Conservation (phyloP, 2,329 filamentous ascomycete genomes). For the Camptophora hylomeconis region DNA sequence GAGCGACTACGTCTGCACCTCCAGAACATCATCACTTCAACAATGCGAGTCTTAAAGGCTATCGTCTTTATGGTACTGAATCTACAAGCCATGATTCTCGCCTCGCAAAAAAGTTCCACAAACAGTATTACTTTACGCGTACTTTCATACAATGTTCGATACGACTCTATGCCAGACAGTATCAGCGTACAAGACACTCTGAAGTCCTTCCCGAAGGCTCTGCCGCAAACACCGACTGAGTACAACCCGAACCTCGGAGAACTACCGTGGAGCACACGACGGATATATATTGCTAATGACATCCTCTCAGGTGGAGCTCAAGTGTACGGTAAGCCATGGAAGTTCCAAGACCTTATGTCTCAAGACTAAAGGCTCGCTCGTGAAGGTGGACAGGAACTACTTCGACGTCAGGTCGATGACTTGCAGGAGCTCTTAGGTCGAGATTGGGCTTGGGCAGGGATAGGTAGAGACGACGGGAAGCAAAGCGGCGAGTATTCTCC, state of each 20-base stretch:
- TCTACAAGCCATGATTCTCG: too few species aligned
- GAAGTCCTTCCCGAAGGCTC: not conserved
- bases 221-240: not conserved
- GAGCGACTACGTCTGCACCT: too few species aligned
- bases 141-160: not conserved
- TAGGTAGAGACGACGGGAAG: constrained; percentile 1
- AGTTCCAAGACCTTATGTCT: not conserved
- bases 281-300: constrained; percentile 1
- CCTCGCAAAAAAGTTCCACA: too few species aligned
- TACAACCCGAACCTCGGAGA: not conserved
- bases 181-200: constrained; percentile 1
- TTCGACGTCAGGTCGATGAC: not conserved
- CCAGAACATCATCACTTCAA: too few species aligned
- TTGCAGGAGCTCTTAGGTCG: not conserved
- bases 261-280: not conserved
- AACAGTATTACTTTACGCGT: not conserved
- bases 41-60: too few species aligned
- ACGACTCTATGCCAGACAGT: not conserved
- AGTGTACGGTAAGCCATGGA: not conserved
- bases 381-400: not conserved
- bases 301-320: not conserved
- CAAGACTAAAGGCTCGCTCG: not conserved
- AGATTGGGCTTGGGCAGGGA: not conserved
- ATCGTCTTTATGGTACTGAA: too few species aligned
- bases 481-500: not conserved